Evolutionary conservation across 2,329 filamentous ascomycete species (phyloP).

Genomic region (Curvularia lunata): DNA sequence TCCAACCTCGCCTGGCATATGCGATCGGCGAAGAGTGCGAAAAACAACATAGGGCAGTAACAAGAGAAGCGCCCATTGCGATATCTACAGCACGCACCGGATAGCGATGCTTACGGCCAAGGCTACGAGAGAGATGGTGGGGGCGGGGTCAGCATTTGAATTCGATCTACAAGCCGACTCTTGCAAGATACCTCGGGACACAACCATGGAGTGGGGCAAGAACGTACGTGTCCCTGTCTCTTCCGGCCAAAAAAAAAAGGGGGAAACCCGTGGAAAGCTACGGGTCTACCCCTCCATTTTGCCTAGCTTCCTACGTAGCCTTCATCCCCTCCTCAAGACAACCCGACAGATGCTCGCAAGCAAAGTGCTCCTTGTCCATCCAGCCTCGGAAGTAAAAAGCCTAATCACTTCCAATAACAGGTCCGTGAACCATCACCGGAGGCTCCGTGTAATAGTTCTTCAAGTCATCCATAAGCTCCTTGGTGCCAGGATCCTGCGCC

Average conservation of each 20-base stretch:
- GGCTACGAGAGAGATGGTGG: not conserved
- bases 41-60: not conserved
- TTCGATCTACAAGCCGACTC: not conserved
- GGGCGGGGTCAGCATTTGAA: not conserved
- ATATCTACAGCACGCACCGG: not conserved
- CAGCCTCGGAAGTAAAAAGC: too few relatives aligned
- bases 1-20: not conserved
- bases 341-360: too few relatives aligned
- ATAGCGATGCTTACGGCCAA: not conserved
- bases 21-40: not conserved
- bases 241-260: not conserved
- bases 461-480: slow-evolving; percentile 49
- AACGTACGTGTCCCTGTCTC: not conserved
- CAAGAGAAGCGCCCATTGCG: not conserved
- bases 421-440: slow-evolving; percentile 39
- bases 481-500: slow-evolving; percentile 21
- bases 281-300: not conserved
- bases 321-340: not conserved
- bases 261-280: not conserved
- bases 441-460: slow-evolving; percentile 46
- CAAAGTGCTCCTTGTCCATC: too few relatives aligned
- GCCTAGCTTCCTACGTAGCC: not conserved
- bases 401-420: slow-evolving; percentile 25
- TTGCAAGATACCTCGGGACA: not conserved
- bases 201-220: not conserved